Evolutionary conservation across 805 yeast genomes (phyloP).

Genomic region (Lipomyces spencermartinsiae): DNA sequence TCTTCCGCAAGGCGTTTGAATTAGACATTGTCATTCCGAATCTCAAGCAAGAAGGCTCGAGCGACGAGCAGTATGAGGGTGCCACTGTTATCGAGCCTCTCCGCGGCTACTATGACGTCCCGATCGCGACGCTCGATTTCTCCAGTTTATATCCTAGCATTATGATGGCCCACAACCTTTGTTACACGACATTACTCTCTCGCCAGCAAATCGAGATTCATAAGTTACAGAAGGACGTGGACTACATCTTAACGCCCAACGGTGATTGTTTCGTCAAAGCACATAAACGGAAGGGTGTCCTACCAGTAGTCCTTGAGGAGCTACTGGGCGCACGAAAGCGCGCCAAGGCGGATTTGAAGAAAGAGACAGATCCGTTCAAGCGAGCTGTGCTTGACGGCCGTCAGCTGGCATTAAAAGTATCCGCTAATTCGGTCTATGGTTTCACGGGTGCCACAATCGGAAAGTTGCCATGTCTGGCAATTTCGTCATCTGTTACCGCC

Average conservation of each 20-base stretch:
- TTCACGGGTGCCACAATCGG: constrained; percentile 99
- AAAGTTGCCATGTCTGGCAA: constrained; percentile 93
- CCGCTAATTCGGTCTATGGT: constrained; percentile 98
- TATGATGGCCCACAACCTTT: constrained; percentile 98
- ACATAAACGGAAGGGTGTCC: constrained; percentile 74
- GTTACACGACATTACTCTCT: constrained; percentile 87
- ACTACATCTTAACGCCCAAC: constrained; percentile 87
- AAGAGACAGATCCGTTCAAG: constrained; percentile 92
- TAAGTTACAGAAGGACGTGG: constrained; percentile 70
- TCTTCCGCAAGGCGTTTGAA: constrained; percentile 88
- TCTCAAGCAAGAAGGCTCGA: constrained; percentile 75
- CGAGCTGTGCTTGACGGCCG: constrained; percentile 95
- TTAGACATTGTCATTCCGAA: constrained; percentile 91
- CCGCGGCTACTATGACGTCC: constrained; percentile 95
- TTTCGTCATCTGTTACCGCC: constrained; percentile 93
- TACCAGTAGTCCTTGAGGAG: constrained; percentile 91
- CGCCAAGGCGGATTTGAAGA: constrained; percentile 88
- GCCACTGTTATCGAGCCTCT: constrained; percentile 98
- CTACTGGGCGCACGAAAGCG: constrained; percentile 88
- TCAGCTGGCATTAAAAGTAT: constrained; percentile 92
- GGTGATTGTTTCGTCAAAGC: constrained; percentile 87
- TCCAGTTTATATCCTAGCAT: constrained; percentile 96
- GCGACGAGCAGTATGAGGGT: constrained; percentile 95
- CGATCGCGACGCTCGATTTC: constrained; percentile 97
- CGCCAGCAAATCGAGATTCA: constrained; percentile 62